These are phyloP conservation scores for Lasiosphaeria miniovina DNA, from an alignment of 495 filamentous ascomycete species.

Conservation along the genomic window DNA sequence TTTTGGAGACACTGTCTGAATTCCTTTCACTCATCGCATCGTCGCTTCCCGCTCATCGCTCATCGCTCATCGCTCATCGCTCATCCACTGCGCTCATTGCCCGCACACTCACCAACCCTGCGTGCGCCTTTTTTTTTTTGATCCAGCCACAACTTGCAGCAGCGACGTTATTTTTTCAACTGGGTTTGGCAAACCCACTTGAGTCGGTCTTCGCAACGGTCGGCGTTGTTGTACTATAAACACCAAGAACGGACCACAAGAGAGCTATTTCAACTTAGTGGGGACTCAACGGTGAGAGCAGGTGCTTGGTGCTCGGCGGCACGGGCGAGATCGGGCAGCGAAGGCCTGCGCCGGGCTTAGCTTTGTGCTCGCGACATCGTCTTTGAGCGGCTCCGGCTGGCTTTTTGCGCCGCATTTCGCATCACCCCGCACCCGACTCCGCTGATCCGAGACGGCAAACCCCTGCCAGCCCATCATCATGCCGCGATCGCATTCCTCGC, in stretches of 20 bases:
- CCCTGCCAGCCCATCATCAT: constrained; percentile 8
- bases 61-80: constrained; percentile 3
- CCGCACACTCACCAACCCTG: not conserved
- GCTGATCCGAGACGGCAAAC: not conserved
- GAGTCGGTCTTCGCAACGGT: not conserved
- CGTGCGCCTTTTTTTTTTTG: not conserved
- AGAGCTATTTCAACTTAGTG: not conserved
- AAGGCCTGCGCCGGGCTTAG: not conserved
- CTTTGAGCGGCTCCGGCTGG: too few relatives aligned
- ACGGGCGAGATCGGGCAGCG: constrained; percentile 4
- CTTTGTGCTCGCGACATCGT: not conserved
- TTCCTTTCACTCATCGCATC: not conserved
- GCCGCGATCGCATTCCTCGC: constrained; percentile 11
- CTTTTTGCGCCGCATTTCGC: not conserved
- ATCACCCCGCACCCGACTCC: constrained; percentile 5
- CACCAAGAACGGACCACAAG: not conserved
- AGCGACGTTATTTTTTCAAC: too few relatives aligned
- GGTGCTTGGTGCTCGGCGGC: constrained; percentile 2
- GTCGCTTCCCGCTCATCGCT: not conserved
- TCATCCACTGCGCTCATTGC: constrained; percentile 1
- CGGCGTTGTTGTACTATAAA: not conserved
- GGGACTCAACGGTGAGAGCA: not conserved
- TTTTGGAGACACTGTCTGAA: not conserved
- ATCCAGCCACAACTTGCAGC: not conserved
- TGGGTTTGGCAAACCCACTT: too few relatives aligned